Conservation (phyloP, 2,329 filamentous ascomycete species). For the Monascus ruber region DNA sequence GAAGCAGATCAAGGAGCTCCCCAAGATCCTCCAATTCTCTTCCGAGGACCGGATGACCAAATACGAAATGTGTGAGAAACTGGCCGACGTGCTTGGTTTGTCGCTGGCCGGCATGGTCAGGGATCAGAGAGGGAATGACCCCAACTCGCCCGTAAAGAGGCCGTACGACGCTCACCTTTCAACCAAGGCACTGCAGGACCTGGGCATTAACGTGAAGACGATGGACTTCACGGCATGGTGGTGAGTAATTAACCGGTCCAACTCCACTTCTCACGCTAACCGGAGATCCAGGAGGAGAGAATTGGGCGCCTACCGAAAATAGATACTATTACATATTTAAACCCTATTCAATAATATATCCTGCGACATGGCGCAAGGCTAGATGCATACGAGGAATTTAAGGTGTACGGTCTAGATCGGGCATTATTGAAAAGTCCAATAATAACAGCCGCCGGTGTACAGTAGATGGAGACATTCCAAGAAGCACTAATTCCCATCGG, state of each 20-base stretch:
- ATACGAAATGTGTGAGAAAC: constrained; percentile 70
- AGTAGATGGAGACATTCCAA: too few species aligned
- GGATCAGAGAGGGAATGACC: constrained; percentile 61
- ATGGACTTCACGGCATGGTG: constrained; percentile 74
- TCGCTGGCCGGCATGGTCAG: constrained; percentile 53
- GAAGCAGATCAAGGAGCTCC: constrained; percentile 44
- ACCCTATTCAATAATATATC: background rate
- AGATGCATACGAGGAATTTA: background rate
- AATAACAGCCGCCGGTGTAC: too few species aligned
- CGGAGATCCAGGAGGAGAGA: constrained; percentile 18
- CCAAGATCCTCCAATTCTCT: constrained; percentile 68
- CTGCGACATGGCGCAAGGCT: background rate
- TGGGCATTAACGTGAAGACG: constrained; percentile 64
- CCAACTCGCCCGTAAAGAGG: constrained; percentile 59
- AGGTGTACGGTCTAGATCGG: too few species aligned
- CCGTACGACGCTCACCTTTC: constrained; percentile 85
- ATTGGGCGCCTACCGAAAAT: constrained; percentile 17
- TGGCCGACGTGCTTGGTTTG: constrained; percentile 70
- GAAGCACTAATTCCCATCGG: too few species aligned
- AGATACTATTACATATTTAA: background rate
- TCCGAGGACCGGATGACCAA: constrained; percentile 82
- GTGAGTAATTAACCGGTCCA: constrained; percentile 27
- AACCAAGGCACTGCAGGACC: constrained; percentile 57
- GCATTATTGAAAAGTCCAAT: too few species aligned
- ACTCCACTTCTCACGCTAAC: constrained; percentile 2